Evolutionary conservation across 495 filamentous ascomycete genomes (phyloP).

Genomic region (Staphylotrichum longicolle): DNA sequence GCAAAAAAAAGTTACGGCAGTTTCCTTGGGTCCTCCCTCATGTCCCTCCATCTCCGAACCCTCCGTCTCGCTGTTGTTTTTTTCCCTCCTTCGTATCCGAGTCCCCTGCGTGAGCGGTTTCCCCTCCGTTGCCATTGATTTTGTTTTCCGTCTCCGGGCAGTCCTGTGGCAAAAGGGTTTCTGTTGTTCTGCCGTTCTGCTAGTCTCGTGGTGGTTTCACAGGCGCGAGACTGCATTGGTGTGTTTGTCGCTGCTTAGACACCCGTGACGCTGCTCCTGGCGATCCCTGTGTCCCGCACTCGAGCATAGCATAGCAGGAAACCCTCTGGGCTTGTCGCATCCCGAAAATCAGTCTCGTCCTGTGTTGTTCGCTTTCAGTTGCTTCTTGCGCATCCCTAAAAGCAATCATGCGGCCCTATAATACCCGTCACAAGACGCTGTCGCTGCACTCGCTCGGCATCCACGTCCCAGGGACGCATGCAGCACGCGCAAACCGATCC

Average conservation of each 20-base stretch:
- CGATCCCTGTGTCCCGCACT: background rate
- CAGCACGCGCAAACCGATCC: slow-evolving; percentile 53
- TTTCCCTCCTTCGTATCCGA: background rate
- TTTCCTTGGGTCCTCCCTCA: slow-evolving; percentile 11
- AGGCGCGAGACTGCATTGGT: slow-evolving; percentile 13
- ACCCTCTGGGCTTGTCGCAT: slow-evolving; percentile 18
- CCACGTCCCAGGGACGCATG: slow-evolving; percentile 70
- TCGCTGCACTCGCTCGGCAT: slow-evolving; percentile 93
- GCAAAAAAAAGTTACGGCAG: slow-evolving; percentile 36
- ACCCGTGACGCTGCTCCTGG: background rate
- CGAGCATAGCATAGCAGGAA: slow-evolving; percentile 18
- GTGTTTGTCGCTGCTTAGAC: slow-evolving; percentile 17
- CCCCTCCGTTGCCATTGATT: slow-evolving; percentile 1
- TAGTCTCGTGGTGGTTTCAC: background rate
- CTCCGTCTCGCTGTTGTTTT: slow-evolving; percentile 24
- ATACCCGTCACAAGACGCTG: slow-evolving; percentile 94
- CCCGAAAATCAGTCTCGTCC: slow-evolving; percentile 24
- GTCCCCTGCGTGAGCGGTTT: slow-evolving; percentile 10
- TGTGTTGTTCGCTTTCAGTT: slow-evolving; percentile 8
- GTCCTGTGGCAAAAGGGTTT: slow-evolving; percentile 4
- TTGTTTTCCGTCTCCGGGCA: slow-evolving; percentile 3
- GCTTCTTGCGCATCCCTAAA: slow-evolving; percentile 3
- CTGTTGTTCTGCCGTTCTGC: background rate
- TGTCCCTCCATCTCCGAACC: slow-evolving; percentile 27
- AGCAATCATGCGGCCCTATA: slow-evolving; percentile 76